Percentiles rank a stretch among this genome's conserved stretches.
Evolutionary conservation across 495 filamentous ascomycete species (phyloP).

Genomic region (Chaetomium tenue): DNA sequence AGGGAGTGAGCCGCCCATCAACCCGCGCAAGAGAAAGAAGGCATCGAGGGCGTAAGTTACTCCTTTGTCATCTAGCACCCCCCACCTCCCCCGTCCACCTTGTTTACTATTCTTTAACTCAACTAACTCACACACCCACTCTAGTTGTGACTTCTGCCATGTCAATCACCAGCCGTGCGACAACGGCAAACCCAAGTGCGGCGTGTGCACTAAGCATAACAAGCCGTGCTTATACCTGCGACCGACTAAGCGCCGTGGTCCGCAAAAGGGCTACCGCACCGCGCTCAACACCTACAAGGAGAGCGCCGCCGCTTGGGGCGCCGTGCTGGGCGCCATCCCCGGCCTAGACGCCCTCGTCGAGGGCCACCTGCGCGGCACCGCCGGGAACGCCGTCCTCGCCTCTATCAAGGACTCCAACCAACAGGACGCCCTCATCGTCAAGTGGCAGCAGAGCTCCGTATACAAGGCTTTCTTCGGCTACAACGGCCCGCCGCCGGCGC

Average conservation of each 20-base stretch:
- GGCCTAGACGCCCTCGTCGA: slow-evolving; percentile 41
- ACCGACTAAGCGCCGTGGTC: slow-evolving; percentile 40
- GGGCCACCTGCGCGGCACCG: slow-evolving; percentile 32
- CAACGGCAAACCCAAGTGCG: slow-evolving; percentile 41
- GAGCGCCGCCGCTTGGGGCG: slow-evolving; percentile 42
- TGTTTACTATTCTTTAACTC: background rate
- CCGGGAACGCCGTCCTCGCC: slow-evolving; percentile 30
- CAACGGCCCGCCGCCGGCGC: slow-evolving; percentile 24
- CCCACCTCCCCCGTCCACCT: background rate
- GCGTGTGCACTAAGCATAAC: slow-evolving; percentile 40
- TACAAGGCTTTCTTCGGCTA: slow-evolving; percentile 40
- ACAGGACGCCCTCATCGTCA: slow-evolving; percentile 35
- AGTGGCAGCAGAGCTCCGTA: slow-evolving; percentile 39
- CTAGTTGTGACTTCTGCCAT: slow-evolving; percentile 43
- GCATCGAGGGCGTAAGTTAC: slow-evolving; percentile 39
- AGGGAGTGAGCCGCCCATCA: slow-evolving; percentile 34
- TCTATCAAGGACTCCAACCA: slow-evolving; percentile 39
- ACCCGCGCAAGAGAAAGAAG: slow-evolving; percentile 43
- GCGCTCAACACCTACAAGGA: slow-evolving; percentile 44
- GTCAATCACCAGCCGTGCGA: slow-evolving; percentile 44
- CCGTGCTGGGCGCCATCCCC: slow-evolving; percentile 38
- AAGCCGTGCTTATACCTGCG: slow-evolving; percentile 40
- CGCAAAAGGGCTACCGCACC: slow-evolving; percentile 40
- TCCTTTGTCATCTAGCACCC: background rate
- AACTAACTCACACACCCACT: slow-evolving; percentile 8